Base-by-base conservation (phyloP, 2,329 filamentous ascomycete species). In the Aspergillus luchuensis region DNA sequence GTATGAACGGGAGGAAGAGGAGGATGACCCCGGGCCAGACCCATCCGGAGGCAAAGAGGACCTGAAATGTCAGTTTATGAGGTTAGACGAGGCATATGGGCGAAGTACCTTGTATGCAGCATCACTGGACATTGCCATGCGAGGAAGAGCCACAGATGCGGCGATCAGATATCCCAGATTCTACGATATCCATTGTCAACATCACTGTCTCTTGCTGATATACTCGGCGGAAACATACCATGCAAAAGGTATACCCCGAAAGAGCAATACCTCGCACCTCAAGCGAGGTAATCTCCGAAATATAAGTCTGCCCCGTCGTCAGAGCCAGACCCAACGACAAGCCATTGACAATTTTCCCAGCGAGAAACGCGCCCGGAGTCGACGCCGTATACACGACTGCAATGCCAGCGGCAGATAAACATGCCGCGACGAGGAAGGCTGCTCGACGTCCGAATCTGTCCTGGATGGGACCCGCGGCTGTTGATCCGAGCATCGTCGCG, bases 31-130 rank as follows among this genome's bases (percentile, higher is more conserved):
- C 56, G 23, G 49, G 48, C 49, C 49, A 53, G 49, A 53, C 56
- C 56, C 56, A 58, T 11, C 49, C 48, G n/a, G 23, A 23, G 49
- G 56, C 56, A 8, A 58, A 58, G 17, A 52, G 49, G 39, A 58
- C 56, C 56, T 58, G 38, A 8, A 5, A 15, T 23, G 3, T 19
- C 0, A 3, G 33, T 8, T 43, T 5, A 11, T 23, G n/a, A 13
- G 36, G 19, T 8, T 21, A 19, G 17, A 19, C 17, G 17, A 19
- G 1, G 17, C 17, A 19, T 19, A 19, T 19, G 17, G 17, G 17
- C 17, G 17, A 19, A 19, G 17, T n/a, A 58, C 56, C 23, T 43
- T 58, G 49, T 58, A 58, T 7, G 49, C 23, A 6, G 56, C 19
- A n/a, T 51, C 48, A 8, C 15, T 53, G 23, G 50, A 15, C 17